Evolutionary conservation across 2,329 filamentous ascomycete genomes (phyloP), one percentile per base, ranked within the genome.

Genomic region (Dactylellina haptotyla): DNA sequence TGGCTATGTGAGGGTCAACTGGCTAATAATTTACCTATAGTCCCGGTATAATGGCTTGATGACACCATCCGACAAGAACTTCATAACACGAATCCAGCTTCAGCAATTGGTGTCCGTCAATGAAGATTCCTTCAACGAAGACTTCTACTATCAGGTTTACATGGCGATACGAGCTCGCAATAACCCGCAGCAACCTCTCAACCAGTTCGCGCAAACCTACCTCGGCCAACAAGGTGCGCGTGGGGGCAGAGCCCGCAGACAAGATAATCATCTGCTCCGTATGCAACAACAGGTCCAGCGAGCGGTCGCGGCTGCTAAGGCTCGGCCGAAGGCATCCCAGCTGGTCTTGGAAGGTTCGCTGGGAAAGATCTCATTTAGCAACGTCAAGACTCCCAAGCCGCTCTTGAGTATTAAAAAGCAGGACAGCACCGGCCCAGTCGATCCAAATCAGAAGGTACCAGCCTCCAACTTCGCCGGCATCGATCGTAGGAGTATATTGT

Each of bases 241-340:
- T 70, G 92, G 90, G 45, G 76, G 28, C 16, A 69, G 59, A 18
- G 75, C 75, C 10, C 73, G 77, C 16, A 63, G 77, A 16, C 93
- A 92, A 16, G 95, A 99, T 80, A 99, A 97, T 80, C 95, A 99
- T 79, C 92, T 98, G 83, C 95, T 98, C 80, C 90, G 95, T 63
- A 99, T 99, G 95, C 94, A 99, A 81, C 95, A 99, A 81, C 95
- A 99, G 81, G 96, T 99, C 10, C 94, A 97, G 80, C 89, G 95
- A 65, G 95, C 95, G 23, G 95, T 99, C 0, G 95, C 99, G 80
- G 95, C 95, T 0, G 95, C 95, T 58, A 99, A 98, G 83, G 92
- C 93, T 72, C 94, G 96, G 81, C 95, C 95, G 10, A 99, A 99
- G 85, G 97, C 96, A 80, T 96, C 96, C 79, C 93, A 97, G 80